phyloP scores from a whole-genome alignment of 2,329 filamentous ascomycete species.

The Sporothrix pallida region DNA sequence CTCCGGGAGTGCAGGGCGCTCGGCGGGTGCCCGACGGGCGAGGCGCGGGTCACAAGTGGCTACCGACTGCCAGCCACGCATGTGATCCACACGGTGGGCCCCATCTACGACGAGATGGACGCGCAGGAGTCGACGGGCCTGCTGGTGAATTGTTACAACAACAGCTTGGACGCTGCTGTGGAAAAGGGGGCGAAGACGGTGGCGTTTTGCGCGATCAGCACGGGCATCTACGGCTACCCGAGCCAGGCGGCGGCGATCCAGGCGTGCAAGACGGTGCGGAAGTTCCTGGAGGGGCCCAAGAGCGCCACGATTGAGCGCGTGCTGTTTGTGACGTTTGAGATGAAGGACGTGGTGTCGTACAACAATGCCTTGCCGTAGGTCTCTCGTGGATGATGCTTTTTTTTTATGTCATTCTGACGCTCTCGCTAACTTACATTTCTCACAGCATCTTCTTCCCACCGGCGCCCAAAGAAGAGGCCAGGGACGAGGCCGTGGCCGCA shows the following conservation, averaged over 20 bases:
- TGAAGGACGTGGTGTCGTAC: conserved; percentile 79
- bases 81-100: conserved; percentile 91
- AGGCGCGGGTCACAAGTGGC: conserved; percentile 80
- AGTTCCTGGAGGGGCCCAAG: conserved; percentile 56
- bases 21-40: conserved; percentile 74
- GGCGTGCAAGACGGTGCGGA: conserved; percentile 65
- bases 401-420: background rate
- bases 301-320: conserved; percentile 68
- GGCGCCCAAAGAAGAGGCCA: background rate
- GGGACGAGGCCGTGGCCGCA: too few relatives aligned
- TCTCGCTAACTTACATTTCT: background rate
- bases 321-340: conserved; percentile 83
- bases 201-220: conserved; percentile 85
- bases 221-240: conserved; percentile 89
- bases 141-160: conserved; percentile 69
- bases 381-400: too few relatives aligned
- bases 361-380: conserved; percentile 74
- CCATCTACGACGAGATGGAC: conserved; percentile 65
- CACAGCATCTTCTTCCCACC: conserved; percentile 16
- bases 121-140: conserved; percentile 54
- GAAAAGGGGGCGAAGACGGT: conserved; percentile 62
- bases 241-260: conserved; percentile 72
- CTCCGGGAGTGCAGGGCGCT: conserved; percentile 73
- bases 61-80: conserved; percentile 76
- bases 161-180: conserved; percentile 73